Evolutionary conservation across 2,329 filamentous ascomycete species (phyloP).

Genomic region (Aspergillus sp.): DNA sequence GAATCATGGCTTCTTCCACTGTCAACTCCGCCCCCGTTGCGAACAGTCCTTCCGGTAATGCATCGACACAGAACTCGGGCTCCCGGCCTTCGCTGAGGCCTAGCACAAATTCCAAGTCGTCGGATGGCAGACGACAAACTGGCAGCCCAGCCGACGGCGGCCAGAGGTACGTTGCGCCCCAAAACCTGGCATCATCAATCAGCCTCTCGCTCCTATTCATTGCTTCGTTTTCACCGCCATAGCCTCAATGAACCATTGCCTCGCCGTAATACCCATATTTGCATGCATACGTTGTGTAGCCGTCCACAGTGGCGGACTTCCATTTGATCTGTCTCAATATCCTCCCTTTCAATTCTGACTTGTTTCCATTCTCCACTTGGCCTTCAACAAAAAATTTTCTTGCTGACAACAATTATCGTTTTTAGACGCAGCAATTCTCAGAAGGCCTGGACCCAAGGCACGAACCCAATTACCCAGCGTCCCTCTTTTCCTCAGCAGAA

Average conservation of each 20-base stretch:
- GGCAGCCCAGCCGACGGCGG: conserved; percentile 55
- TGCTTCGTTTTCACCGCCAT: conserved; percentile 7
- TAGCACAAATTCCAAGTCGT: conserved; percentile 49
- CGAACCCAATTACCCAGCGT: conserved; percentile 62
- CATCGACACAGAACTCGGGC: conserved; percentile 35
- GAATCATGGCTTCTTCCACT: conserved; percentile 44
- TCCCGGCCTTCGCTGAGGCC: conserved; percentile 51
- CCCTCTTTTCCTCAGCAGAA: conserved; percentile 53
- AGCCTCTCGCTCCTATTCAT: conserved; percentile 12
- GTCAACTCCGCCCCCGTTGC: conserved; percentile 37
- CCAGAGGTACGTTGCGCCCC: conserved; percentile 51
- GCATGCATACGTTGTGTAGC: background rate
- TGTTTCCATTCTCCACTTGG: background rate
- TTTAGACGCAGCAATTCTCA: conserved; percentile 53
- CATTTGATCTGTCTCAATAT: background rate
- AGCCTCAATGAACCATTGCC: background rate
- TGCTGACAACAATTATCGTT: conserved; percentile 9
- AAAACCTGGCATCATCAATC: conserved; percentile 5
- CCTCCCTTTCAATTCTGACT: background rate
- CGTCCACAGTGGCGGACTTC: background rate
- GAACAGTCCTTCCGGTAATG: conserved; percentile 40
- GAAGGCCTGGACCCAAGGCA: conserved; percentile 62
- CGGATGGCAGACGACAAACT: conserved; percentile 57
- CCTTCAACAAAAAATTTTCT: background rate
- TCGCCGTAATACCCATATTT: background rate